These are phyloP conservation scores for Mycocentrospora acerina DNA, from an alignment of 2,329 filamentous ascomycete genomes.

Conservation along the genomic window DNA sequence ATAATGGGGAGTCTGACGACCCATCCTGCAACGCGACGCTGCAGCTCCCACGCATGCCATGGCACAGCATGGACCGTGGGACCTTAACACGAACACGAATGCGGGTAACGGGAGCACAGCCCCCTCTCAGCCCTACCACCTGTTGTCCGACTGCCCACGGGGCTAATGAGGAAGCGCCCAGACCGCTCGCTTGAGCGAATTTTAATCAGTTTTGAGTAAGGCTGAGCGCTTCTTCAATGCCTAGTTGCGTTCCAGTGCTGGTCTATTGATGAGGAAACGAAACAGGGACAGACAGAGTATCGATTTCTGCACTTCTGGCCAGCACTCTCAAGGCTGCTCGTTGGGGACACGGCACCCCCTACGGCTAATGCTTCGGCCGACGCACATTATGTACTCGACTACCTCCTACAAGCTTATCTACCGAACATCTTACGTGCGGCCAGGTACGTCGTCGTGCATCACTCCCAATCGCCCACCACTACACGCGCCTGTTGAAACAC, in stretches of 20 bases:
- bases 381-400: too few species aligned
- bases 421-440: too few species aligned
- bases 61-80: conserved; percentile 13
- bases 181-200: conserved; percentile 11
- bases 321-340: conserved; percentile 3
- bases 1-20: conserved; percentile 10
- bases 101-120: conserved; percentile 17
- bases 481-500: too few species aligned
- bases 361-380: too few species aligned
- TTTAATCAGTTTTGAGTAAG: conserved; percentile 3
- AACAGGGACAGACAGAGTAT: too few species aligned
- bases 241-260: background rate
- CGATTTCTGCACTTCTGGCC: conserved; percentile 1
- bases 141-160: conserved; percentile 3
- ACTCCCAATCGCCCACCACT: too few species aligned
- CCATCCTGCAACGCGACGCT: conserved; percentile 17
- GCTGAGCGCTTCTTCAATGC: conserved; percentile 5
- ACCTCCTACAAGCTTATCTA: too few species aligned
- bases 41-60: conserved; percentile 16
- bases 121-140: conserved; percentile 24
- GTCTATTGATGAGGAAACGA: conserved; percentile 13
- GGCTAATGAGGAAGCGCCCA: conserved; percentile 9
- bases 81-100: conserved; percentile 13
- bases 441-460: too few species aligned
- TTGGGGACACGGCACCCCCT: too few species aligned